phyloP scores from a whole-genome alignment of 2,329 filamentous ascomycete species.

The Pyricularia sp. region DNA sequence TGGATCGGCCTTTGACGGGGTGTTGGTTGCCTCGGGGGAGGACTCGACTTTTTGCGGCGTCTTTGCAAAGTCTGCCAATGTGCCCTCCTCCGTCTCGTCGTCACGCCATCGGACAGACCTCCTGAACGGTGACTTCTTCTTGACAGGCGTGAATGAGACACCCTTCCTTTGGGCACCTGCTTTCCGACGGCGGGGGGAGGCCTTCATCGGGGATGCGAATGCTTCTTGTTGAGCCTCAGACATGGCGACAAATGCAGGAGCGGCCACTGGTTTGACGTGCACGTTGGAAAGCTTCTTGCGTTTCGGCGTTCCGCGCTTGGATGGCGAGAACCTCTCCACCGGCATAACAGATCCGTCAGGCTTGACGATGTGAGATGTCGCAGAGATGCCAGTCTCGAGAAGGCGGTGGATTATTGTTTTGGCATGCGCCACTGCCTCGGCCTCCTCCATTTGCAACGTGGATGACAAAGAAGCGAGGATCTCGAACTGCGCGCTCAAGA shows the following conservation, averaged over 20 bases:
- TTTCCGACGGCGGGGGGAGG: conserved; percentile 72
- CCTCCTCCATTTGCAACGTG: conserved; percentile 69
- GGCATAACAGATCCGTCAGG: conserved; percentile 58
- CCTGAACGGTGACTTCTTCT: conserved; percentile 54
- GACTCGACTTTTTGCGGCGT: conserved; percentile 56
- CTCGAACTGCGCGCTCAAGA: conserved; percentile 85
- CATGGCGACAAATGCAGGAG: conserved; percentile 27
- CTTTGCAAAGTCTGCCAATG: conserved; percentile 79
- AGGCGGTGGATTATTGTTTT: conserved; percentile 65
- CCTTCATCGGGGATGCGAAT: conserved; percentile 54
- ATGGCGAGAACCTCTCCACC: conserved; percentile 56
- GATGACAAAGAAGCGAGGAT: conserved; percentile 73
- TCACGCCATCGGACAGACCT: conserved; percentile 84
- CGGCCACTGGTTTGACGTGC: conserved; percentile 29
- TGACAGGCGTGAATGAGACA: conserved; percentile 70
- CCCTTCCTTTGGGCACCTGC: conserved; percentile 48
- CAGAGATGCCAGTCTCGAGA: conserved; percentile 60
- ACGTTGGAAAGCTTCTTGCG: conserved; percentile 42
- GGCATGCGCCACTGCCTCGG: conserved; percentile 69
- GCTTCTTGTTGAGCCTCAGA: conserved; percentile 20
- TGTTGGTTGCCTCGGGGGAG: conserved; percentile 13
- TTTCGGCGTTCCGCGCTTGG: conserved; percentile 63
- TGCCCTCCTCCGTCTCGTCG: conserved; percentile 70
- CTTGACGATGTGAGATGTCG: conserved; percentile 75
- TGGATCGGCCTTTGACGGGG: conserved; percentile 28